Percentiles rank a stretch among this genome's conserved stretches.
phyloP scores from a whole-genome alignment of 805 yeast genomes.

The Zygotorulaspora chibaensis region DNA sequence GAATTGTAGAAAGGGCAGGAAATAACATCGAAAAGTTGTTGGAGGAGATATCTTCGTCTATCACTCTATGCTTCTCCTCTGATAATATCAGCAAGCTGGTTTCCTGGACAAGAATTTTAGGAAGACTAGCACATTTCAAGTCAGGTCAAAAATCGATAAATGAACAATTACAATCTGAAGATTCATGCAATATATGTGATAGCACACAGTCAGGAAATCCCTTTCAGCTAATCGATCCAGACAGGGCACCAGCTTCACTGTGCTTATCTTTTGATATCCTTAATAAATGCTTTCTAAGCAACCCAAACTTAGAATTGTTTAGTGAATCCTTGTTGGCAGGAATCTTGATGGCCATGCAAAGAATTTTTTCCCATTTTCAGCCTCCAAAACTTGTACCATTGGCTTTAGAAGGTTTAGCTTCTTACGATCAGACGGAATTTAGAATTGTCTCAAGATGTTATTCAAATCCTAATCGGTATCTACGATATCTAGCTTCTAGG shows the following conservation, averaged over 20 bases:
- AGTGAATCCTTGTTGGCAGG: slow-evolving; percentile 39
- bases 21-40: slow-evolving; percentile 8
- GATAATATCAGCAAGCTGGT: slow-evolving; percentile 16
- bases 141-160: neutral
- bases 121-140: slow-evolving; percentile 25
- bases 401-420: slow-evolving; percentile 4
- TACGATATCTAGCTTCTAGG: slow-evolving; percentile 50
- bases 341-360: slow-evolving; percentile 43
- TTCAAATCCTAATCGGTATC: slow-evolving; percentile 46
- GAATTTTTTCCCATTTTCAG: slow-evolving; percentile 49
- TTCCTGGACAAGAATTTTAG: slow-evolving; percentile 20
- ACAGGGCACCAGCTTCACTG: slow-evolving; percentile 26
- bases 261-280: slow-evolving; percentile 29
- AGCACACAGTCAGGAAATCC: slow-evolving; percentile 10
- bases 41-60: slow-evolving; percentile 15
- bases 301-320: slow-evolving; percentile 21
- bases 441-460: slow-evolving; percentile 41
- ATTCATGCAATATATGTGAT: slow-evolving; percentile 25
- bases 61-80: slow-evolving; percentile 17
- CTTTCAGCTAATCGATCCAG: slow-evolving; percentile 21
- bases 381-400: slow-evolving; percentile 40
- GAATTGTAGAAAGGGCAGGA: slow-evolving; percentile 7
- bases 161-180: slow-evolving; percentile 8
- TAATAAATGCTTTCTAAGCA: slow-evolving; percentile 22
- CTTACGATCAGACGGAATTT: slow-evolving; percentile 30